Base-by-base conservation (phyloP, 2,329 filamentous ascomycete species). In the Colletotrichum eremochloae region DNA sequence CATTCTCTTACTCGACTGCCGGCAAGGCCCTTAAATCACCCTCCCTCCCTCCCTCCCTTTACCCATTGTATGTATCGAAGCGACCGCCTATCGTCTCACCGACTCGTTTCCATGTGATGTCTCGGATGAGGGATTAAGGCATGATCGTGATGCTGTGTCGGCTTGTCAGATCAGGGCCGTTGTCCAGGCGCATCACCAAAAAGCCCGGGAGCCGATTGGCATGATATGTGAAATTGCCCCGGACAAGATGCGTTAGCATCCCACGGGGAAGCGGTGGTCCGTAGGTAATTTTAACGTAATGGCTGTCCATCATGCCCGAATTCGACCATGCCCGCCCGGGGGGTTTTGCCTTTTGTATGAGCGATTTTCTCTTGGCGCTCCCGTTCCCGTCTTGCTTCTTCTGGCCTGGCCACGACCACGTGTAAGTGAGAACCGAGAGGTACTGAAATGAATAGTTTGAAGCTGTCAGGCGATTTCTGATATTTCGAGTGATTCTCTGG, bases 231-330 rank as follows among this genome's bases (percentile, higher is more conserved):
- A 36, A 7, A 40, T 29, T 58, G 4, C 24, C 38, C 24, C 33
- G 61, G 61, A 29, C 38, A 20, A 18, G 50, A n/a, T 38, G 7
- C 63, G 46, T 46, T 46, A 36, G 46, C 42, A 40, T 48, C n/a
- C 63, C 62, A 55, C n/a, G 46, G 63, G 63, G 55, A 40, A 61
- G 33, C 40, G 12, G 38, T 44, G 44, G n/a, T 20, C 52, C 24
- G 63, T 70, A 60, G 46, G 63, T 67, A 70, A 70, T 55, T 67
- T 61, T 70, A 70, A 70, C 63, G 63, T 70, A 67, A 70, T 67
- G 18, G 31, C 15, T 55, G 67, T n/a, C 55, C 55, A 60, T 61
- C 14, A 38, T n/a, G 29, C 15, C 46, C 46, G 15, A 36, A 61
- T 44, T 29, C 18, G 63, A 52, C 53, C 29, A 24, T 8, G 63